phyloP scores from a whole-genome alignment of 192 early-diverging fungal genomes.

The Coemansia erecta region DNA sequence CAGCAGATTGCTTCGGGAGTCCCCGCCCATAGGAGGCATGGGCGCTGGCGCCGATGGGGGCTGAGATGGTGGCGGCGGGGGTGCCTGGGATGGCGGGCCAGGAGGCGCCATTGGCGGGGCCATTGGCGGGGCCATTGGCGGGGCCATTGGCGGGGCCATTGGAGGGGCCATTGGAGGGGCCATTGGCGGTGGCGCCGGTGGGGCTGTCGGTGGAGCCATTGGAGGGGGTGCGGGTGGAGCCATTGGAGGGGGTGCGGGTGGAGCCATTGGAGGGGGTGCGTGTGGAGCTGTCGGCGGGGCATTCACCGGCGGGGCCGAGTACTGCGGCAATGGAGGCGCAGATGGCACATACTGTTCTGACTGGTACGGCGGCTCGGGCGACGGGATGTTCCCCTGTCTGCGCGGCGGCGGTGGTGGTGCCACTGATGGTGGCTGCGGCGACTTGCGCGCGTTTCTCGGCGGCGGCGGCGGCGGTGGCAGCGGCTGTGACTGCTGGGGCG shows the following conservation, averaged over 20 bases:
- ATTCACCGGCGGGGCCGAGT: slow-evolving; percentile 25
- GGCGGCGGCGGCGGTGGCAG: slow-evolving; percentile 25
- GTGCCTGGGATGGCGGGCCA: neutral
- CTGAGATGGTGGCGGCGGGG: slow-evolving; percentile 9
- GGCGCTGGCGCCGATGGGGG: slow-evolving; percentile 6
- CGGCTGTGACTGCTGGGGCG: neutral
- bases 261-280: slow-evolving; percentile 8
- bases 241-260: slow-evolving; percentile 8
- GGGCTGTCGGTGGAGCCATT: slow-evolving; percentile 7
- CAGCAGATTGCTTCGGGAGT: slow-evolving; percentile 30
- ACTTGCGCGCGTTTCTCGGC: slow-evolving; percentile 11
- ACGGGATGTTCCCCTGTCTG: slow-evolving; percentile 6
- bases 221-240: slow-evolving; percentile 3
- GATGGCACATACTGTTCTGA: slow-evolving; percentile 9
- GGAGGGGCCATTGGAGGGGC: slow-evolving; percentile 19
- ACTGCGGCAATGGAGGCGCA: slow-evolving; percentile 19
- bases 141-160: slow-evolving; percentile 11
- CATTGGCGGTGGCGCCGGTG: slow-evolving; percentile 2
- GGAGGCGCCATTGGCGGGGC: slow-evolving; percentile 14
- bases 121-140: slow-evolving; percentile 7
- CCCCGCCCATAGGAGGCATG: slow-evolving; percentile 19
- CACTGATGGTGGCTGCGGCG: slow-evolving; percentile 15
- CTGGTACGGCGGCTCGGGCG: slow-evolving; percentile 3
- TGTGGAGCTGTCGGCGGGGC: slow-evolving; percentile 9
- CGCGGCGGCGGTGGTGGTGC: slow-evolving; percentile 27